Evolutionary conservation across 305 asterid species (phyloP), one percentile per base, ranked within the genome.

Genomic region (Fraxinus ornus): DNA sequence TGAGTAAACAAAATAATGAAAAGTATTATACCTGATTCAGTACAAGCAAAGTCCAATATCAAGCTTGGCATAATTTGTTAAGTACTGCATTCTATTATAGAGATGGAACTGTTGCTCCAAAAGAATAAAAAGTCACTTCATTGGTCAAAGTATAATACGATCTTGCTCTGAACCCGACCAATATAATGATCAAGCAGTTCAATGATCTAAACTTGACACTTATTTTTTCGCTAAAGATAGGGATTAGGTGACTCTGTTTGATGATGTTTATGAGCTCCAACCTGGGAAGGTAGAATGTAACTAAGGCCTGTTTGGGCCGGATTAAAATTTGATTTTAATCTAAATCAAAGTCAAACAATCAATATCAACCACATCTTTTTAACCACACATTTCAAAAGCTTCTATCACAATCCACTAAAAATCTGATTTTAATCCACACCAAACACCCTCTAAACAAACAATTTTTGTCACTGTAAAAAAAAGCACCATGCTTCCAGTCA

Each of bases 151-250:
- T 41, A 77, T 41, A 70, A 39, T 57, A 47, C 68, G 21, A 66
- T 57, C 30, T 60, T 17, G 39, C 66, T 4, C 57, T 13, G 57
- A 47, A 47, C 19, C 19, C 57, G 7, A 47, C 57, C 19, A 13
- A 37, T 57, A 70, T 32, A 52, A 12, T 33, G 76, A 37, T 85
- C 52, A 73, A 73, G 83, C 83, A 81, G 83, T 74, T 78, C 81
- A 70, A 55, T 37, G 15, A 35, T 10, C 28, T 32, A 8, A 79
- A 80, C 55, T 24, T 3, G 44, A 28, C 19, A 83, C 76, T 26
- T 36, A 60, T 30, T 47, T 17, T 26, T 30, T n/a, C 36, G 44
- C 44, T 9, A 80, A 26, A 21, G 33, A 47, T 8, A 4, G 79
- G 73, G 75, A 33, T 28, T 13, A 73, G 52, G 24, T 41, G 24